Evolutionary conservation across 2,329 filamentous ascomycete genomes (phyloP).

Genomic region (Teratosphaeria nubilosa): DNA sequence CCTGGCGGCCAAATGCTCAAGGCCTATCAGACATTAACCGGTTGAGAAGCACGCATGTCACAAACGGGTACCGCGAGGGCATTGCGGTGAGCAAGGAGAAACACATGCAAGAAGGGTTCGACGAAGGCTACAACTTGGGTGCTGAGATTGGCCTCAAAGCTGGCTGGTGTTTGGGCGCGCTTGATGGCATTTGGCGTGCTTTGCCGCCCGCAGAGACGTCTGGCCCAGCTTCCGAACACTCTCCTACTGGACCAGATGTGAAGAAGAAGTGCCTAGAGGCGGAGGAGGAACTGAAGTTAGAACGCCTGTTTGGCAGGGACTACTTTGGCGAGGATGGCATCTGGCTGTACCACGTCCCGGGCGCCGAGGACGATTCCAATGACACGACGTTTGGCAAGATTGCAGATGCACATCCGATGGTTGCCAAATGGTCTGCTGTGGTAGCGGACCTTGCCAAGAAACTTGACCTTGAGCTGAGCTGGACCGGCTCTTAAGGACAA

Average conservation of each 20-base stretch:
- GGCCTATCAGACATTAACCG: conserved; percentile 61
- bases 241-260: conserved; percentile 2
- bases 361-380: conserved; percentile 24
- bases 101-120: conserved; percentile 78
- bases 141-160: conserved; percentile 66
- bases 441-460: conserved; percentile 4
- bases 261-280: conserved; percentile 21
- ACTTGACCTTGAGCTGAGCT: conserved; percentile 6
- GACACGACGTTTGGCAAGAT: conserved; percentile 52
- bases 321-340: conserved; percentile 62
- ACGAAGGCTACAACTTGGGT: conserved; percentile 79
- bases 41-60: conserved; percentile 66
- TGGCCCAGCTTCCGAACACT: conserved; percentile 12
- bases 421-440: conserved; percentile 49
- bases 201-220: conserved; percentile 2
- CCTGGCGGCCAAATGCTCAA: not conserved
- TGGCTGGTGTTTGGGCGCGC: conserved; percentile 63
- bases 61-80: conserved; percentile 83
- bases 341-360: conserved; percentile 51
- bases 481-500: not conserved
- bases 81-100: conserved; percentile 63
- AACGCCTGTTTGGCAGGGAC: conserved; percentile 52
- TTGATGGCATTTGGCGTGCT: conserved; percentile 54
- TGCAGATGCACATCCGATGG: conserved; percentile 56
- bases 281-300: conserved; percentile 35